phyloP scores from a whole-genome alignment of 2,329 filamentous ascomycete species.

The Piedraia hortae region DNA sequence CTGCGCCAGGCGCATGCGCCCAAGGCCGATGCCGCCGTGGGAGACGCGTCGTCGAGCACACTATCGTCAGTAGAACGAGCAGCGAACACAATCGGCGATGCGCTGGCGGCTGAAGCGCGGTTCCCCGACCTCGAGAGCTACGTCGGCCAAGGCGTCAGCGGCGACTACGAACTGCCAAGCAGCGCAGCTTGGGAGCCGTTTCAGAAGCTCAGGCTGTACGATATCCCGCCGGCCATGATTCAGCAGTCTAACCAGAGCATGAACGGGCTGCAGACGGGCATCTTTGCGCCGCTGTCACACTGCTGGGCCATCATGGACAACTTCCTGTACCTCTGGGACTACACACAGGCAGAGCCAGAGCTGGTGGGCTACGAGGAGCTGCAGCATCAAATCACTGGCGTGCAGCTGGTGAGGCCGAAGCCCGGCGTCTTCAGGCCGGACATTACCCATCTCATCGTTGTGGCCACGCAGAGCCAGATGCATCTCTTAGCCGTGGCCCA shows the following conservation, averaged over 20 bases:
- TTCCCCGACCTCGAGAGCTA: slow-evolving; percentile 81
- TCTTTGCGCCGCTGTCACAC: slow-evolving; percentile 84
- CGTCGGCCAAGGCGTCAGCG: slow-evolving; percentile 58
- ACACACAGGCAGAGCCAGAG: slow-evolving; percentile 73
- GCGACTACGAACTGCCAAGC: slow-evolving; percentile 57
- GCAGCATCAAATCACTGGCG: slow-evolving; percentile 63
- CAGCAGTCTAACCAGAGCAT: slow-evolving; percentile 74
- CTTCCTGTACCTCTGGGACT: slow-evolving; percentile 91
- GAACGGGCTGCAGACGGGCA: slow-evolving; percentile 73
- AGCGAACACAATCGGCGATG: slow-evolving; percentile 56
- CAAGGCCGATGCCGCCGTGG: slow-evolving; percentile 1
- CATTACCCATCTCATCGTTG: slow-evolving; percentile 68
- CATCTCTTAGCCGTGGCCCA: slow-evolving; percentile 60
- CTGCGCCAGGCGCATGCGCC: slow-evolving; percentile 7
- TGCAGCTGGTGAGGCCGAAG: slow-evolving; percentile 65
- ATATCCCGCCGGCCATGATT: slow-evolving; percentile 75
- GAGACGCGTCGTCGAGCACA: slow-evolving; percentile 2
- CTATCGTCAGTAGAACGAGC: slow-evolving; percentile 51
- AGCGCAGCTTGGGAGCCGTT: slow-evolving; percentile 60
- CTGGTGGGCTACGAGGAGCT: slow-evolving; percentile 81
- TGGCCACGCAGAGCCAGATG: slow-evolving; percentile 66
- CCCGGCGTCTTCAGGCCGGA: slow-evolving; percentile 61
- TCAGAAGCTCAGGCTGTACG: slow-evolving; percentile 60
- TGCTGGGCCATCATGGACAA: slow-evolving; percentile 94
- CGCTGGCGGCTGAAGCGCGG: slow-evolving; percentile 44